Evolutionary conservation across 2,329 filamentous ascomycete genomes (phyloP).

Genomic region (Epichloe elymi): DNA sequence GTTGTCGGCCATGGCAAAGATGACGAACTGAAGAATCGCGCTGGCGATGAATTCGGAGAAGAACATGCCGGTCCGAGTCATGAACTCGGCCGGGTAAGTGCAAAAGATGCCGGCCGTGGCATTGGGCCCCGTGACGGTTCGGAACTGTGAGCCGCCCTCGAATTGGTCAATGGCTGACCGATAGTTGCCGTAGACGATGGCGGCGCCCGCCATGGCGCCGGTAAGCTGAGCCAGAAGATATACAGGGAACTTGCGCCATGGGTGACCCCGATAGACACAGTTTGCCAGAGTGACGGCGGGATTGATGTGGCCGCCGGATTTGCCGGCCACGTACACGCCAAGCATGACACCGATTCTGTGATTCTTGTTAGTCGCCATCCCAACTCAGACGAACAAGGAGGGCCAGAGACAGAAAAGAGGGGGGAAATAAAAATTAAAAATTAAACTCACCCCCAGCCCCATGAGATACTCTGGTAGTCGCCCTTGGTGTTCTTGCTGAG

Average conservation of each 20-base stretch:
- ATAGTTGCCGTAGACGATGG: constrained; percentile 50
- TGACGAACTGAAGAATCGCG: constrained; percentile 55
- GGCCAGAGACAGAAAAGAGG: neutral
- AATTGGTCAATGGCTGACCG: constrained; percentile 49
- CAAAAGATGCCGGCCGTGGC: constrained; percentile 63
- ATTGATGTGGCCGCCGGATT: constrained; percentile 56
- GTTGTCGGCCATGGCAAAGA: constrained; percentile 54
- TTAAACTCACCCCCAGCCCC: constrained; percentile 33
- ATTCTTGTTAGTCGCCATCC: neutral
- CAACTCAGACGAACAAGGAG: too few species aligned
- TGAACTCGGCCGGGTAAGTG: constrained; percentile 55
- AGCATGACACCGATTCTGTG: constrained; percentile 53
- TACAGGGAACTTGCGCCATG: constrained; percentile 57
- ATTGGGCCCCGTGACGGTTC: constrained; percentile 46
- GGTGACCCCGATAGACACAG: constrained; percentile 54
- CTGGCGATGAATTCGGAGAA: constrained; percentile 60
- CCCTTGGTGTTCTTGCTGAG: constrained; percentile 38
- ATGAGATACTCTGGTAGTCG: constrained; percentile 34
- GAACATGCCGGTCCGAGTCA: constrained; percentile 54
- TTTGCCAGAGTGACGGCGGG: constrained; percentile 59
- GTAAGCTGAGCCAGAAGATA: constrained; percentile 54
- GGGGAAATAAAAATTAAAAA: too few species aligned
- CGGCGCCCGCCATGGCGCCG: constrained; percentile 50
- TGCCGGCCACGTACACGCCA: constrained; percentile 51
- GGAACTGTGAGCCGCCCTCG: constrained; percentile 45